Conservation (phyloP, 2,329 filamentous ascomycete genomes). For the Cercospora brassicicola region DNA sequence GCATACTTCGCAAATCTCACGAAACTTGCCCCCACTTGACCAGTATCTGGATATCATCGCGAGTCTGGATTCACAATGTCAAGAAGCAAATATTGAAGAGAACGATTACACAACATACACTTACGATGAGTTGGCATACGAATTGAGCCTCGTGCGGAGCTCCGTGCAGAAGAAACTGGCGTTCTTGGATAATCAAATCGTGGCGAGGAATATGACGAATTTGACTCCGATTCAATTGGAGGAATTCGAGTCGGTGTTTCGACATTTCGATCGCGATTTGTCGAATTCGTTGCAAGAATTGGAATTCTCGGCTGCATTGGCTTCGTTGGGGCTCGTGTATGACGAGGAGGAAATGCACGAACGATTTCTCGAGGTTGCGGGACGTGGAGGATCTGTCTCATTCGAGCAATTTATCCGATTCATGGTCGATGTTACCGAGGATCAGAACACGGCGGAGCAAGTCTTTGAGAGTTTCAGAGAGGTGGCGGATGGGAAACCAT, state of each 20-base stretch:
- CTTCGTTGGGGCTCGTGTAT: slow-evolving; percentile 92
- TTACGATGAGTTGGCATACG: slow-evolving; percentile 92
- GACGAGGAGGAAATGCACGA: slow-evolving; percentile 98
- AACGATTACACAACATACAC: slow-evolving; percentile 99
- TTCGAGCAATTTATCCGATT: slow-evolving; percentile 99
- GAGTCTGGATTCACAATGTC: slow-evolving; percentile 80
- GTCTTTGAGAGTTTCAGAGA: slow-evolving; percentile 97
- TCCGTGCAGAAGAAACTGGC: slow-evolving; percentile 94
- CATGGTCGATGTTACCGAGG: slow-evolving; percentile 98
- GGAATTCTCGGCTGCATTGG: slow-evolving; percentile 92
- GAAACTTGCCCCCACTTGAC: slow-evolving; percentile 85
- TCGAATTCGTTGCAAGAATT: slow-evolving; percentile 88
- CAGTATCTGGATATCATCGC: slow-evolving; percentile 86
- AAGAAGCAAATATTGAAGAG: slow-evolving; percentile 96
- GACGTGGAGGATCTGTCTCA: slow-evolving; percentile 70
- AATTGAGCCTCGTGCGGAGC: slow-evolving; percentile 84
- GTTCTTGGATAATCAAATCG: slow-evolving; percentile 97
- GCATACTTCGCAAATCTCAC: slow-evolving; percentile 81
- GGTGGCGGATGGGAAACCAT: slow-evolving; percentile 96
- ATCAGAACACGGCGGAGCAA: slow-evolving; percentile 97
- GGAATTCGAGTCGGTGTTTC: slow-evolving; percentile 97
- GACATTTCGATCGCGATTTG: slow-evolving; percentile 93
- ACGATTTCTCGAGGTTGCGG: slow-evolving; percentile 79
- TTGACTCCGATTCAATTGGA: slow-evolving; percentile 96
- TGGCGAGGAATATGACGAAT: slow-evolving; percentile 97